Percentiles rank a stretch among this genome's conserved stretches.
phyloP scores from a whole-genome alignment of 208 protist species.

The Blechomonas ayalai region DNA sequence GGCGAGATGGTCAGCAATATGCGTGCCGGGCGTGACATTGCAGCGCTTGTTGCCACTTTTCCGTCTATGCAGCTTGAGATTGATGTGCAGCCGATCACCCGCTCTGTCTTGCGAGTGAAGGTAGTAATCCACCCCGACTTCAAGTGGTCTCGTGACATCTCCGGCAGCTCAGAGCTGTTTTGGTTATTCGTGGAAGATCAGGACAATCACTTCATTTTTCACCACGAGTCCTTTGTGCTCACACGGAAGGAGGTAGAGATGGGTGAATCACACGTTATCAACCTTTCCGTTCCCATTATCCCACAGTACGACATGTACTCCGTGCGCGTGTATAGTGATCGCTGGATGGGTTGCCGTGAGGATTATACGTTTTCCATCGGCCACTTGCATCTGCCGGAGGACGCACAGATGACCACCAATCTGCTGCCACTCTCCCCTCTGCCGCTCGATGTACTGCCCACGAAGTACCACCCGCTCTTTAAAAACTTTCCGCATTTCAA shows the following conservation, averaged over 20 bases:
- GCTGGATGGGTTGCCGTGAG: slow-evolving; percentile 91
- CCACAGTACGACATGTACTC: slow-evolving; percentile 97
- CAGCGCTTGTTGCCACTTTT: slow-evolving; percentile 79
- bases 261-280: slow-evolving; percentile 76
- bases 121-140: slow-evolving; percentile 90
- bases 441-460: slow-evolving; percentile 81
- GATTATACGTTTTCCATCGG: slow-evolving; percentile 91
- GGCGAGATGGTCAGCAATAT: slow-evolving; percentile 84
- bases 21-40: slow-evolving; percentile 75
- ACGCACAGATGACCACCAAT: slow-evolving; percentile 90
- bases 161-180: slow-evolving; percentile 91
- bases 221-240: slow-evolving; percentile 70
- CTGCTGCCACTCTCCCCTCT: slow-evolving; percentile 95
- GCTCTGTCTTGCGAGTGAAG: slow-evolving; percentile 92
- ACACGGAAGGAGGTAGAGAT: slow-evolving; percentile 82
- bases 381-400: slow-evolving; percentile 94
- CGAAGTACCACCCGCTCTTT: slow-evolving; percentile 81
- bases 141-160: slow-evolving; percentile 91
- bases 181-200: slow-evolving; percentile 97
- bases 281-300: slow-evolving; percentile 95
- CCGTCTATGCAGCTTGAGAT: slow-evolving; percentile 85
- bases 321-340: slow-evolving; percentile 92
- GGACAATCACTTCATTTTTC: slow-evolving; percentile 94
- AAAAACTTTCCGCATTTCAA: slow-evolving; percentile 97
- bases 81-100: slow-evolving; percentile 97